Base-by-base conservation (phyloP, 192 early-diverging fungal species). In the Backusella liffmaniae region DNA sequence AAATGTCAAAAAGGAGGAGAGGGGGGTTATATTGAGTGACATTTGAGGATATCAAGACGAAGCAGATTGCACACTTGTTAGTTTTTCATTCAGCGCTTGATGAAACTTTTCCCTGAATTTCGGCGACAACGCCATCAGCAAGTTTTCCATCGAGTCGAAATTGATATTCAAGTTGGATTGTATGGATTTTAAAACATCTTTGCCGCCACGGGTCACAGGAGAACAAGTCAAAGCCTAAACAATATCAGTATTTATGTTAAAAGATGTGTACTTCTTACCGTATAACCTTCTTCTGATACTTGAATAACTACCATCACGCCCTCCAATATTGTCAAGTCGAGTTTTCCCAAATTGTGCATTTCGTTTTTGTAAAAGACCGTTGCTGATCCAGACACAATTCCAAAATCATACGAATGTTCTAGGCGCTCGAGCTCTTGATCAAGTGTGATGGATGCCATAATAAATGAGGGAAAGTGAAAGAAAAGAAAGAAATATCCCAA, bases 131-230 rank as follows among this genome's bases (percentile, higher is more conserved):
- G 74, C 67, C 80, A 81, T 77, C 7, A 84, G 51, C 29, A 84
- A 41, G 70, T 75, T 76, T 13, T 84, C 83, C 80, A 84, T 84
- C 3, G 77, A 79, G 67, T 84, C 83, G 67, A 79, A 84, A n/a
- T 71, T 70, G n/a, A 76, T 37, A 18, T 77, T 44, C 5, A 82
- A 8, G 10, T 49, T 35, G 9, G 9, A 16, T 46, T 75, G 65
- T 37, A 75, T 76, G 42, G 23, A 18, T 59, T 15, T 76, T 73
- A 32, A 35, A 42, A 32, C 41, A 0, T 13, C 53, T 5, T 29
- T 39, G 29, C 32, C 56, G 4, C 16, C 56, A 5, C 32, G 30
- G 21, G 72, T 35, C 12, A 56, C 53, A 3, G 51, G 56, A 15
- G 53, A 51, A 65, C 37, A 66, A 8, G 72, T 62, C 21, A 32